Evolutionary conservation across 805 yeast genomes (phyloP).

Genomic region (Lipomyces spencermartinsiae): DNA sequence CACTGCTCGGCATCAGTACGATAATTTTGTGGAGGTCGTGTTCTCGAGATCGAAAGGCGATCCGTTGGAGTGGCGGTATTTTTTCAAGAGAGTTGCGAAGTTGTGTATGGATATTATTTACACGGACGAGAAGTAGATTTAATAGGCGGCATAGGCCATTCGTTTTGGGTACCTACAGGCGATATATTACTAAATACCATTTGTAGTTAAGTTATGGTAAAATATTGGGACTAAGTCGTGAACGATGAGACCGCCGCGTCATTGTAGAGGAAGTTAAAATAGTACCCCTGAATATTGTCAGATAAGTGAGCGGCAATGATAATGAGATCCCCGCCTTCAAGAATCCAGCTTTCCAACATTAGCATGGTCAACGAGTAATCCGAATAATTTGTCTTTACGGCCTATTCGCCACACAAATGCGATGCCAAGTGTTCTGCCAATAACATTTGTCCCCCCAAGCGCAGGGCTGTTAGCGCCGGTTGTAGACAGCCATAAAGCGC

Average conservation of each 20-base stretch:
- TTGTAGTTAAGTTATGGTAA: no score
- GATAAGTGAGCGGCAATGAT: neutral
- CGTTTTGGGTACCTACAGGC: neutral
- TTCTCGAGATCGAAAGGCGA: slow-evolving; percentile 66
- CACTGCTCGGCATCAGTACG: slow-evolving; percentile 17
- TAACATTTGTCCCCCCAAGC: neutral
- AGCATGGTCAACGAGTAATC: neutral
- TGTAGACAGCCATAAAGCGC: neutral
- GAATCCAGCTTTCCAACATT: neutral
- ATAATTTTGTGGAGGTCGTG: slow-evolving; percentile 52
- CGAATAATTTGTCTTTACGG: neutral
- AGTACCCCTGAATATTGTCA: neutral
- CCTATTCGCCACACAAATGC: neutral
- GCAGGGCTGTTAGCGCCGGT: neutral
- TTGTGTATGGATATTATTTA: slow-evolving; percentile 49
- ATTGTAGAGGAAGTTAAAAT: neutral
- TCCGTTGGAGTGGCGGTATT: slow-evolving; percentile 75
- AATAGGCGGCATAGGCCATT: neutral
- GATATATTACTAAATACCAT: neutral
- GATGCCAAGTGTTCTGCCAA: neutral
- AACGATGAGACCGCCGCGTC: neutral
- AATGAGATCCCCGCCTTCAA: neutral
- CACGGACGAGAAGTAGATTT: slow-evolving; percentile 15
- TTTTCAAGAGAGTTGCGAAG: slow-evolving; percentile 63
- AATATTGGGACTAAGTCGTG: neutral